Base-by-base conservation (phyloP, 306 rosid species). In the Cucurbita ficifolia region DNA sequence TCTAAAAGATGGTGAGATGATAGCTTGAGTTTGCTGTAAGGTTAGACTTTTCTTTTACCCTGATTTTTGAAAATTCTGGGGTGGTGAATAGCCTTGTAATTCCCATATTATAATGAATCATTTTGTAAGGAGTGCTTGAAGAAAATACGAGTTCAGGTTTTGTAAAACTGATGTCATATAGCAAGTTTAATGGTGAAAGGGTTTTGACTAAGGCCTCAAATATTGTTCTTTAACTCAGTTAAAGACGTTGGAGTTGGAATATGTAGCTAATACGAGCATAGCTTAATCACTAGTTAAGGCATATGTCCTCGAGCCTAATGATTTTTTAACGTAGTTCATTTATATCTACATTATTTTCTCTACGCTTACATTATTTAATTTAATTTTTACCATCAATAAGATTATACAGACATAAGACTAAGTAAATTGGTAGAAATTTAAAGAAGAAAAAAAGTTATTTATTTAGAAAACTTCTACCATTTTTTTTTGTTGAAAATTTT, bases 81-180 rank as follows among this genome's bases (percentile, higher is more conserved):
- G 56, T 11, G 40, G 56, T 40, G 12, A 36, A 43, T 12, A 46
- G 48, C 73, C 53, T 68, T 68, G 56, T 68, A 45, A 68, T 13
- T 46, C 13, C 29, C 57, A 29, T 49, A 9, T 49, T 46, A 46
- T 46, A 24, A 45, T 22, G 73, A 21, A 12, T 68, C 21, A 45
- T 9, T 64, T 67, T 43, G 56, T 46, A 68, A 68, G 19, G 45
- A 49, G 58, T 49, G 45, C 17, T 35, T 70, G 22, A 48, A 48
- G 74, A 43, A 29, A 24, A 24, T 69, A 16, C 22, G 22, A 49
- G 58, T 69, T 49, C 74, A 49, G 45, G 24, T 69, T 48, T 14
- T 69, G 74, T 69, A 69, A 48, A 69, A 49, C 49, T 69, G 58
- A 14, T 69, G 35, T 65, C n/a, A 65, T 43, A 65, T 65, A 65